These are phyloP conservation scores for Colletotrichum paranaense DNA, from an alignment of 2,329 filamentous ascomycete species.

Conservation along the genomic window DNA sequence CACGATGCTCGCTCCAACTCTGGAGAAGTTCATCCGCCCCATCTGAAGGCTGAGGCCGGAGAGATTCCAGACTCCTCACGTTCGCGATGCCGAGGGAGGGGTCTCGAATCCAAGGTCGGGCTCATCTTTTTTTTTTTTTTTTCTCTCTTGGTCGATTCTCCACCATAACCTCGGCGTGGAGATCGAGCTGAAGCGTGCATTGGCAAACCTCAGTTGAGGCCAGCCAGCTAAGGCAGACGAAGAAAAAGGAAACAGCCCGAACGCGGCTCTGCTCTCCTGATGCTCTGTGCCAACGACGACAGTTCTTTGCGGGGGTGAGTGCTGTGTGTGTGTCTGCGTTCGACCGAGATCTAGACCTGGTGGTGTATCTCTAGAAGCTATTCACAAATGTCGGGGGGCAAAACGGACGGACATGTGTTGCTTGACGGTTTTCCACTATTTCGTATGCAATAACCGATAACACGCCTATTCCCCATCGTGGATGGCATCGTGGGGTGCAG, in stretches of 20 bases:
- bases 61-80: not conserved
- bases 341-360: not conserved
- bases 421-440: too few relatives aligned
- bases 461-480: not conserved
- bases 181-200: not conserved
- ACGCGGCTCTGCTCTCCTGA: not conserved
- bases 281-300: not conserved
- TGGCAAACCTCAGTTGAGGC: not conserved
- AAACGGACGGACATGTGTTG: not conserved
- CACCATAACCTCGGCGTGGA: not conserved
- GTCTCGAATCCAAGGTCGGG: not conserved
- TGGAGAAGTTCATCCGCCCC: not conserved
- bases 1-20: too few relatives aligned
- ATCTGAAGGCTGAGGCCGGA: too few relatives aligned
- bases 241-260: not conserved
- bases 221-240: not conserved
- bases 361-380: slow-evolving; percentile 2
- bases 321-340: not conserved
- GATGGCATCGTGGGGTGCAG: not conserved
- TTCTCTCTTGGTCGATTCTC: not conserved
- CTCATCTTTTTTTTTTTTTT: not conserved
- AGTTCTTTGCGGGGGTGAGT: not conserved
- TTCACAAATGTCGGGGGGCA: not conserved
- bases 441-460: slow-evolving; percentile 8
- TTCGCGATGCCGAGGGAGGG: not conserved